These are phyloP conservation scores for Pseudogymnoascus sp. DNA, from an alignment of 2,329 filamentous ascomycete genomes.

Conservation along the genomic window DNA sequence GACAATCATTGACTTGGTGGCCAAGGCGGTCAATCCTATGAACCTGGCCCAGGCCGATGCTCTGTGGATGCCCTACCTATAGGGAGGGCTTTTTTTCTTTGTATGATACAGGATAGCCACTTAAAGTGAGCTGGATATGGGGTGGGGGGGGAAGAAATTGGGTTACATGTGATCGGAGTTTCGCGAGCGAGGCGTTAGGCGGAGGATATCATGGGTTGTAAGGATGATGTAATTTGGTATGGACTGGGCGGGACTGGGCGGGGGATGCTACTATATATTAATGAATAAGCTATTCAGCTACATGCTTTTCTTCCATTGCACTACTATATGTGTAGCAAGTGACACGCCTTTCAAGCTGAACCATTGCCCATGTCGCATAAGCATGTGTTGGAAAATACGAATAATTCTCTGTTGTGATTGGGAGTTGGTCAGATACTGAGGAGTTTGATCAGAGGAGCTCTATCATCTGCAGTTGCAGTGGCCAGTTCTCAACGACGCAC, in stretches of 20 bases:
- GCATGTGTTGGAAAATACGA: background rate
- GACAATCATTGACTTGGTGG: constrained; percentile 90
- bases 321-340: background rate
- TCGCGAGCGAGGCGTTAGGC: constrained; percentile 3
- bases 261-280: constrained; percentile 2
- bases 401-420: background rate
- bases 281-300: constrained; percentile 5
- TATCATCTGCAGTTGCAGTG: background rate
- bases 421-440: background rate
- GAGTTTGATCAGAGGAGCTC: background rate
- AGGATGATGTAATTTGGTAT: background rate
- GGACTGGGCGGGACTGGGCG: background rate
- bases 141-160: background rate
- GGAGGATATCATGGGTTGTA: background rate
- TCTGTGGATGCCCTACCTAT: constrained; percentile 96
- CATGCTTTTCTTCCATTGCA: background rate
- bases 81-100: constrained; percentile 17
- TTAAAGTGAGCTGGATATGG: background rate
- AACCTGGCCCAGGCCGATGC: constrained; percentile 84
- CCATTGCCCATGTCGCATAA: background rate
- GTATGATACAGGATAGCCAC: background rate
- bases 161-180: constrained; percentile 2
- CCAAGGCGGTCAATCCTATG: constrained; percentile 86
- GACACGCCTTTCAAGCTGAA: background rate
- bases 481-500: background rate